Conservation (phyloP, 2,329 filamentous ascomycete genomes). For the Talaromyces verruculosus region DNA sequence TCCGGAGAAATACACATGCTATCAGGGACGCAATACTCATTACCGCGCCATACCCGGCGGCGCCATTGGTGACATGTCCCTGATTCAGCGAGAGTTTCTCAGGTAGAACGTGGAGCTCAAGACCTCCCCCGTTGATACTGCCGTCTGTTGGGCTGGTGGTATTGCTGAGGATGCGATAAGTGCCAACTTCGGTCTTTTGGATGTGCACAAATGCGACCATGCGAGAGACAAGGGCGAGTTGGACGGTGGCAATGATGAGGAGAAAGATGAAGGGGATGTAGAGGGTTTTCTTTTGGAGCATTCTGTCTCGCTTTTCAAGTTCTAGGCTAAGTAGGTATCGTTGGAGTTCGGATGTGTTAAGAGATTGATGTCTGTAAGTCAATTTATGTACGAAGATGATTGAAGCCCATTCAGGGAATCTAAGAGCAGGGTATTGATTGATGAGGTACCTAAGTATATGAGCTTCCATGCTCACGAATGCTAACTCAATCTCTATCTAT, state of each 20-base stretch:
- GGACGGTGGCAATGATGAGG: constrained; percentile 12
- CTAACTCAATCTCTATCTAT: too few species aligned
- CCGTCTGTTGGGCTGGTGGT: not conserved
- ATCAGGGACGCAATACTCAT: constrained; percentile 10
- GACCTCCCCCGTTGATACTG: not conserved
- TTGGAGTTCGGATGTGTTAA: not conserved
- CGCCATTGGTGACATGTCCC: constrained; percentile 18
- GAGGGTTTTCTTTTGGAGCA: not conserved
- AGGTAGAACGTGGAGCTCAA: constrained; percentile 17
- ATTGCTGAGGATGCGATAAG: not conserved
- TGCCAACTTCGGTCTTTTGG: constrained; percentile 7
- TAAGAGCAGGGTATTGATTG: too few species aligned
- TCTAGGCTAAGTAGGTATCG: not conserved
- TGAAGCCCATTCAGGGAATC: not conserved
- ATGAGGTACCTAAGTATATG: not conserved
- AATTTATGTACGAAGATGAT: not conserved
- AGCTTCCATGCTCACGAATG: too few species aligned
- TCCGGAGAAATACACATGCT: constrained; percentile 2
- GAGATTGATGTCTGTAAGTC: not conserved
- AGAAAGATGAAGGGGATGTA: constrained; percentile 15
- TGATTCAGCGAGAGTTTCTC: constrained; percentile 18
- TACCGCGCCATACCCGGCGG: constrained; percentile 13
- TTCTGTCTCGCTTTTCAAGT: not conserved
- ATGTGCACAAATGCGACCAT: constrained; percentile 19
- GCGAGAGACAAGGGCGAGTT: constrained; percentile 19